These are phyloP conservation scores for Castanea sativa DNA, from an alignment of 306 rosid species.

Conservation along the genomic window DNA sequence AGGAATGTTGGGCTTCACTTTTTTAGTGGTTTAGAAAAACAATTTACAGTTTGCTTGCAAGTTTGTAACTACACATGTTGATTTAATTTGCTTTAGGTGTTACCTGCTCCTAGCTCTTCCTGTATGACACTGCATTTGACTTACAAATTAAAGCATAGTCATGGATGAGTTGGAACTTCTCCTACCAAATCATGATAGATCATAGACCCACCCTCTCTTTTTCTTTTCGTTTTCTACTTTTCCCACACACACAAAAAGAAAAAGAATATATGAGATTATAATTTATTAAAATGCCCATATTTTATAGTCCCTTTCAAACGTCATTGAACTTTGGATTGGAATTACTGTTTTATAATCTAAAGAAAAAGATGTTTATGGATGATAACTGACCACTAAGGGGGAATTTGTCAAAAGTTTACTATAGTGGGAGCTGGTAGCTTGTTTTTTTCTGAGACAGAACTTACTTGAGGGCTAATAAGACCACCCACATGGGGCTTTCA, in stretches of 20 bases:
- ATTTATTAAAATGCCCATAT: neutral
- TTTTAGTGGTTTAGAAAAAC: conserved; percentile 2
- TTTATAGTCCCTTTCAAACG: conserved; percentile 23
- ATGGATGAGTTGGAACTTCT: conserved; percentile 6
- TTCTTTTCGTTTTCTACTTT: neutral
- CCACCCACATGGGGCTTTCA: conserved; percentile 32
- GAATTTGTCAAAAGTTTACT: conserved; percentile 40
- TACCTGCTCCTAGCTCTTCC: conserved; percentile 25
- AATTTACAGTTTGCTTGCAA: neutral
- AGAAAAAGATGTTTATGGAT: conserved; percentile 12
- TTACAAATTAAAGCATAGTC: neutral
- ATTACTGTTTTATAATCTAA: neutral
- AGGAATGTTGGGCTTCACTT: neutral
- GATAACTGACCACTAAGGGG: conserved; percentile 10
- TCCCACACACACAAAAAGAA: neutral
- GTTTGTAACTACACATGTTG: neutral
- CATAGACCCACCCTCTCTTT: neutral
- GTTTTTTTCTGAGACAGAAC: conserved; percentile 24
- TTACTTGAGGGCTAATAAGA: conserved; percentile 29
- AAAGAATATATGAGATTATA: neutral
- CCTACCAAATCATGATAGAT: neutral
- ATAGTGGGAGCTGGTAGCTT: conserved; percentile 67
- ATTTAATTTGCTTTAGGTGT: neutral
- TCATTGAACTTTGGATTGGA: conserved; percentile 4
- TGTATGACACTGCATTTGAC: neutral